phyloP scores from a whole-genome alignment of 75 land plant species.

The Pinus tabuliformis region DNA sequence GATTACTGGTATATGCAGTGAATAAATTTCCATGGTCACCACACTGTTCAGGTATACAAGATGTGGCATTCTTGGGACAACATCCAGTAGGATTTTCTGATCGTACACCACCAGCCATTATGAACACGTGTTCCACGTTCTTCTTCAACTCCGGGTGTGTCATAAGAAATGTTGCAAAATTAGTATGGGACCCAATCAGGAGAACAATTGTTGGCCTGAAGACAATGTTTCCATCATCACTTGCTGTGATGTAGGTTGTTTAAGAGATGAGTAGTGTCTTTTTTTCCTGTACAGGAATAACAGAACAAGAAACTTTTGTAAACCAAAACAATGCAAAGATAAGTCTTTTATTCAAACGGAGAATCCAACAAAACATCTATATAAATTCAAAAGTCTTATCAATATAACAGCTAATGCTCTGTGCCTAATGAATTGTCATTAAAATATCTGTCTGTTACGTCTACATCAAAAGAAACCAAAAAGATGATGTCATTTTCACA shows the following conservation, averaged over 20 bases:
- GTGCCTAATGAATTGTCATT: too few species aligned
- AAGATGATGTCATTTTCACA: too few species aligned
- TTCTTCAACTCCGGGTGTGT: constrained; percentile 66
- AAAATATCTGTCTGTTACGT: too few species aligned
- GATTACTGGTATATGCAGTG: constrained; percentile 50
- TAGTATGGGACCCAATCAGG: constrained; percentile 70
- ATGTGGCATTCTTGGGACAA: constrained; percentile 42
- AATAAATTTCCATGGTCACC: constrained; percentile 77
- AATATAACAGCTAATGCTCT: too few species aligned
- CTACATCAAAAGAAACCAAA: too few species aligned
- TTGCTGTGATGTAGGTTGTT: constrained; percentile 71
- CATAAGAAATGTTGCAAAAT: constrained; percentile 77
- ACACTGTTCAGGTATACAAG: constrained; percentile 53
- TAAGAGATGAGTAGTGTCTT: constrained; percentile 63
- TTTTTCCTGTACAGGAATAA: constrained; percentile 38
- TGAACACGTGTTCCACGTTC: constrained; percentile 66
- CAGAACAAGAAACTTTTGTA: too few species aligned
- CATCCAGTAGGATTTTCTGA: constrained; percentile 69
- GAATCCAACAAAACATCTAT: too few species aligned
- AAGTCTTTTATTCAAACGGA: too few species aligned
- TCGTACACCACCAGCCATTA: constrained; percentile 83
- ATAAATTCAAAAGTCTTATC: too few species aligned
- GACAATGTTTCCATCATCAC: constrained; percentile 63
- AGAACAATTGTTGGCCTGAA: constrained; percentile 52
- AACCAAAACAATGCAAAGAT: too few species aligned